Evolutionary conservation across 192 early-diverging fungal genomes (phyloP).

Genomic region (Coemansia sp.): DNA sequence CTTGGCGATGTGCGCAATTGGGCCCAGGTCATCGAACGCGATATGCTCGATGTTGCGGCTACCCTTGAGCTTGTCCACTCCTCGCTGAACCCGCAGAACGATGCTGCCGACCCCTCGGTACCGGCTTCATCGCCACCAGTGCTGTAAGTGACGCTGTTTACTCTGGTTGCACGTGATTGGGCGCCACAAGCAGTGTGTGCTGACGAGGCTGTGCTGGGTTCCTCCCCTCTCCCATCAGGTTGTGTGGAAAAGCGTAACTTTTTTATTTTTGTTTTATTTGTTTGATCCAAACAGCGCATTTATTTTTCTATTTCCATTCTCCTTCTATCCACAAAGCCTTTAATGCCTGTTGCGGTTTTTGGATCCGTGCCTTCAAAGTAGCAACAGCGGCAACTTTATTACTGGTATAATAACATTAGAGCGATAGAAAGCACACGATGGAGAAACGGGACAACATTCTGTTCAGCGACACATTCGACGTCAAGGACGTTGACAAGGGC

Average conservation of each 20-base stretch:
- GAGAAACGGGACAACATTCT: constrained; percentile 74
- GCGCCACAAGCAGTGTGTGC: not conserved
- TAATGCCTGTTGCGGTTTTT: too few species aligned
- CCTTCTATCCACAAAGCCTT: too few species aligned
- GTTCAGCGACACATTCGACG: constrained; percentile 86
- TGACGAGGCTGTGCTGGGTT: not conserved
- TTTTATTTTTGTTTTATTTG: too few species aligned
- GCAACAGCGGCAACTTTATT: not conserved
- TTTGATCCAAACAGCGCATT: too few species aligned
- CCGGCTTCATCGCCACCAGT: not conserved
- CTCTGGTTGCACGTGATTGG: not conserved
- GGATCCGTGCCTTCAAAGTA: too few species aligned
- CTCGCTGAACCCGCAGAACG: constrained; percentile 32
- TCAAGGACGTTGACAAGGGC: constrained; percentile 83
- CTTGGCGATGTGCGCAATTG: constrained; percentile 87
- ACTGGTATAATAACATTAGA: constrained; percentile 3
- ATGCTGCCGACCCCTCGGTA: not conserved
- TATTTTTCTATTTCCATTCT: too few species aligned
- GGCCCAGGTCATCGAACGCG: constrained; percentile 79
- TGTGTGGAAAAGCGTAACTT: too few species aligned
- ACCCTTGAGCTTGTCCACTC: constrained; percentile 61
- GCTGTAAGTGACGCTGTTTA: not conserved
- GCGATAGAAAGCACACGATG: constrained; percentile 25
- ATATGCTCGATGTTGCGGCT: constrained; percentile 72
- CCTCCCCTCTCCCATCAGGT: too few species aligned